Conservation (phyloP, 352 stramenopile genomes). For the Phytophthora aleatoria region DNA sequence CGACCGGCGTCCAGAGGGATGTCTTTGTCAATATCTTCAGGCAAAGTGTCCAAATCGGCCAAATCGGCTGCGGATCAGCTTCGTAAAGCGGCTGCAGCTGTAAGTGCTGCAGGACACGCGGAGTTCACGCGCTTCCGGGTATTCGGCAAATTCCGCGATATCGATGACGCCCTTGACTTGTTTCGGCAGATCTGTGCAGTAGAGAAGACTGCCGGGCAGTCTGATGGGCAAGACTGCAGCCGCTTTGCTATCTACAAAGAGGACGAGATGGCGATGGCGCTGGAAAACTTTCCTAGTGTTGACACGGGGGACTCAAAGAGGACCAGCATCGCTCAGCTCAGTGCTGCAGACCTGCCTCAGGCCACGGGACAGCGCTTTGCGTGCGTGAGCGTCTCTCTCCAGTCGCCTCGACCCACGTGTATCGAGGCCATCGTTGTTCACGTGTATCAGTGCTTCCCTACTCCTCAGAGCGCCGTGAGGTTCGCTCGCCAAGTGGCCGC, state of each 20-base stretch:
- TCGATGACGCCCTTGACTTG: slow-evolving; percentile 63
- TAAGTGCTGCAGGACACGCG: background rate
- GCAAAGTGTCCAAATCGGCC: slow-evolving; percentile 22
- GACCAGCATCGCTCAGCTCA: slow-evolving; percentile 38
- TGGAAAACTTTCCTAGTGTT: slow-evolving; percentile 66
- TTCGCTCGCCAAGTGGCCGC: slow-evolving; percentile 65
- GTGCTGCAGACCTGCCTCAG: slow-evolving; percentile 48
- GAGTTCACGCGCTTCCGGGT: slow-evolving; percentile 68
- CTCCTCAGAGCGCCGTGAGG: slow-evolving; percentile 73
- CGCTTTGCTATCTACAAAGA: slow-evolving; percentile 84
- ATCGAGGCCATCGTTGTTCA: slow-evolving; percentile 67
- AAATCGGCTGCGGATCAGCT: slow-evolving; percentile 35
- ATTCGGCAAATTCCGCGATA: slow-evolving; percentile 72
- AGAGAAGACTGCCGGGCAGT: slow-evolving; percentile 36
- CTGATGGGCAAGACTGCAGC: slow-evolving; percentile 44
- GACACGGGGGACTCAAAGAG: background rate
- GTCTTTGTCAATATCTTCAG: slow-evolving; percentile 17
- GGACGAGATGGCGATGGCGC: slow-evolving; percentile 78
- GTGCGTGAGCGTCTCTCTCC: slow-evolving; percentile 60
- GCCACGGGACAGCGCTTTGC: slow-evolving; percentile 76
- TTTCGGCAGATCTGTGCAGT: slow-evolving; percentile 71
- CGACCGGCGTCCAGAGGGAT: slow-evolving; percentile 16
- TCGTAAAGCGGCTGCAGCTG: slow-evolving; percentile 21
- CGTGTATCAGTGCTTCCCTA: slow-evolving; percentile 85
- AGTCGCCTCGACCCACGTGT: slow-evolving; percentile 21